Conservation (phyloP, 495 filamentous ascomycete genomes). For the Penicillium cosmopolitanum region DNA sequence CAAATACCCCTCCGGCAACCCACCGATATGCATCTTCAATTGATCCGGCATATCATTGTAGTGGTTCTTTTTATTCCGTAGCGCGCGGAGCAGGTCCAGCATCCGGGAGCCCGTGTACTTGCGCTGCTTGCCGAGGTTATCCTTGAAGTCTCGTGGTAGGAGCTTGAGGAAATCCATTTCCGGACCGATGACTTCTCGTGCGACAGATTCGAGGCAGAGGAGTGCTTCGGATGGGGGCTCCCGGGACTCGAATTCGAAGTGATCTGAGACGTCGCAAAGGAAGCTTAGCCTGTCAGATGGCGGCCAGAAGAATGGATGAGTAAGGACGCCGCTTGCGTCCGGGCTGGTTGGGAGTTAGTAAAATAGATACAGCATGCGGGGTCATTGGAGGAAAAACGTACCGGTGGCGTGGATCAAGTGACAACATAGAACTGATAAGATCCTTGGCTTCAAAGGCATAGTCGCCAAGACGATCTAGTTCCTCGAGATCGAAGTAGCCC, state of each 20-base stretch:
- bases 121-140: slow-evolving; percentile 88
- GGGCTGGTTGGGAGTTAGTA: slow-evolving; percentile 46
- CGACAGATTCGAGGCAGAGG: slow-evolving; percentile 62
- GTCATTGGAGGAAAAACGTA: slow-evolving; percentile 26
- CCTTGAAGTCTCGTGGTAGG: slow-evolving; percentile 79
- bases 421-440: slow-evolving; percentile 82
- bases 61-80: slow-evolving; percentile 96
- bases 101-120: slow-evolving; percentile 87
- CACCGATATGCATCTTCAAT: slow-evolving; percentile 76
- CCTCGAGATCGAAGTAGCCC: slow-evolving; percentile 72
- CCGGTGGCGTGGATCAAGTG: slow-evolving; percentile 67
- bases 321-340: slow-evolving; percentile 73
- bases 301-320: slow-evolving; percentile 96
- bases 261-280: slow-evolving; percentile 90
- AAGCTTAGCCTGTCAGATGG: slow-evolving; percentile 85
- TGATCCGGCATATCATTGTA: slow-evolving; percentile 86
- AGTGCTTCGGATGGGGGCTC: slow-evolving; percentile 75
- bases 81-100: slow-evolving; percentile 83
- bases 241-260: slow-evolving; percentile 87
- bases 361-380: background rate
- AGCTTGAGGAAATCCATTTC: slow-evolving; percentile 74
- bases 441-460: slow-evolving; percentile 85
- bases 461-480: slow-evolving; percentile 72
- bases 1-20: slow-evolving; percentile 82
- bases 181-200: slow-evolving; percentile 55